A percentile compares a stretch with the other conserved stretches of the same genome.
phyloP scores from a whole-genome alignment of 2,329 filamentous ascomycete species.

The Neobulgaria alba region DNA sequence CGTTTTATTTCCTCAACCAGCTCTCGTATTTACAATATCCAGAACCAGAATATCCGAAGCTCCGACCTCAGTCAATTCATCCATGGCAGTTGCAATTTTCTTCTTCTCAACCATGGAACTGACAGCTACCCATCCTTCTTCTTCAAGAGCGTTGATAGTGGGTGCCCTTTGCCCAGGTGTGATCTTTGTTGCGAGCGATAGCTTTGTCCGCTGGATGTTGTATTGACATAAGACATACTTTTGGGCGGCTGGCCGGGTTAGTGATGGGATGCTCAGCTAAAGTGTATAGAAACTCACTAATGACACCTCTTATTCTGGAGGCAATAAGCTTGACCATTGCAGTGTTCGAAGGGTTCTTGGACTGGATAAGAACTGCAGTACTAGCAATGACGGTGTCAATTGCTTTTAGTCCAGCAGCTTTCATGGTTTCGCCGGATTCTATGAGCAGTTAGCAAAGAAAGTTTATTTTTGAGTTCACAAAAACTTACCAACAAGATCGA shows the following conservation, averaged over 20 bases:
- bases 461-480: neutral
- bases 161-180: constrained; percentile 92
- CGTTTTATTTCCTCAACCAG: constrained; percentile 4
- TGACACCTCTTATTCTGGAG: constrained; percentile 83
- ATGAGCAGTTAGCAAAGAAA: neutral
- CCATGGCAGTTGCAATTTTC: constrained; percentile 29
- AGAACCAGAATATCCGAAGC: constrained; percentile 30
- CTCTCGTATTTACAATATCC: constrained; percentile 28
- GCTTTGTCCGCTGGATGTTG: constrained; percentile 68
- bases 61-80: constrained; percentile 27
- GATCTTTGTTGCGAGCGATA: constrained; percentile 62
- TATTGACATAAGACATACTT: constrained; percentile 93
- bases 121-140: constrained; percentile 42
- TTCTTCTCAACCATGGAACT: constrained; percentile 28
- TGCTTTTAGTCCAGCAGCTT: constrained; percentile 83
- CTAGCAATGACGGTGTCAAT: constrained; percentile 90
- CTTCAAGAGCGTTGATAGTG: constrained; percentile 82
- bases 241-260: constrained; percentile 56
- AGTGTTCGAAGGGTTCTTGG: constrained; percentile 70
- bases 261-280: constrained; percentile 1
- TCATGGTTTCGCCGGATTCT: constrained; percentile 99
- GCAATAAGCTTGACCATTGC: constrained; percentile 77
- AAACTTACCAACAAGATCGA: constrained; percentile 82
- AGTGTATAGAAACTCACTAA: constrained; percentile 45
- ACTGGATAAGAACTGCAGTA: constrained; percentile 86